Evolutionary conservation across 2,329 filamentous ascomycete species (phyloP).

Genomic region (Microdochium nivale): DNA sequence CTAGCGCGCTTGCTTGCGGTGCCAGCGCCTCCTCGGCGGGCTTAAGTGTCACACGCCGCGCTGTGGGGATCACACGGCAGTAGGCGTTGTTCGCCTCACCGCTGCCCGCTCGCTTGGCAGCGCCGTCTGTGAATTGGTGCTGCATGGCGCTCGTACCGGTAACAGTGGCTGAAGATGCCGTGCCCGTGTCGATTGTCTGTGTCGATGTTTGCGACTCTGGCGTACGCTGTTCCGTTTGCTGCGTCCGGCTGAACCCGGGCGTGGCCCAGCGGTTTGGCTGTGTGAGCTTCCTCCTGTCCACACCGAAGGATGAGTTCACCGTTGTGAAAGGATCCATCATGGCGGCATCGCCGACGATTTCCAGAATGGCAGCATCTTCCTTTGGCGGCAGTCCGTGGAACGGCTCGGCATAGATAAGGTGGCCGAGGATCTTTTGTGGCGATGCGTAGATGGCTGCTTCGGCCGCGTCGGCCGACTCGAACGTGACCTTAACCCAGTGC

Average conservation of each 20-base stretch:
- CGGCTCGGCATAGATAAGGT: slow-evolving; percentile 62
- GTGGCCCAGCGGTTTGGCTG: slow-evolving; percentile 2
- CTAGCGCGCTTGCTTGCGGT: slow-evolving; percentile 56
- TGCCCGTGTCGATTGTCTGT: slow-evolving; percentile 49
- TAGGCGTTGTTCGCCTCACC: slow-evolving; percentile 31
- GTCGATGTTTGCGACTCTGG: slow-evolving; percentile 34
- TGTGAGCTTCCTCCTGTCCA: not conserved
- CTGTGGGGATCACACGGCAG: slow-evolving; percentile 57
- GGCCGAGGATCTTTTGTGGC: slow-evolving; percentile 62
- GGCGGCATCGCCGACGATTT: slow-evolving; percentile 32
- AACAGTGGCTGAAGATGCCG: slow-evolving; percentile 39
- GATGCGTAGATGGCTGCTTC: slow-evolving; percentile 62
- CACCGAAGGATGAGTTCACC: not conserved
- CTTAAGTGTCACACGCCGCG: slow-evolving; percentile 55
- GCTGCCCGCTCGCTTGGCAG: slow-evolving; percentile 4
- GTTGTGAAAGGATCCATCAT: slow-evolving; percentile 19
- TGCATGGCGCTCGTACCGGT: slow-evolving; percentile 19
- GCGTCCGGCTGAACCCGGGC: slow-evolving; percentile 1
- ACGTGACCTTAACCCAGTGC: slow-evolving; percentile 88
- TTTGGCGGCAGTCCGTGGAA: slow-evolving; percentile 58
- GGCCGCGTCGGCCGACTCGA: slow-evolving; percentile 64
- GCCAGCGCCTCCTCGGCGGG: slow-evolving; percentile 63
- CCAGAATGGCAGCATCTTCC: slow-evolving; percentile 54
- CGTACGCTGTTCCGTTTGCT: slow-evolving; percentile 29
- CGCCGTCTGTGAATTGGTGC: not conserved